phyloP scores from a whole-genome alignment of 495 filamentous ascomycete species.

The Sabuloglossum arenarium region DNA sequence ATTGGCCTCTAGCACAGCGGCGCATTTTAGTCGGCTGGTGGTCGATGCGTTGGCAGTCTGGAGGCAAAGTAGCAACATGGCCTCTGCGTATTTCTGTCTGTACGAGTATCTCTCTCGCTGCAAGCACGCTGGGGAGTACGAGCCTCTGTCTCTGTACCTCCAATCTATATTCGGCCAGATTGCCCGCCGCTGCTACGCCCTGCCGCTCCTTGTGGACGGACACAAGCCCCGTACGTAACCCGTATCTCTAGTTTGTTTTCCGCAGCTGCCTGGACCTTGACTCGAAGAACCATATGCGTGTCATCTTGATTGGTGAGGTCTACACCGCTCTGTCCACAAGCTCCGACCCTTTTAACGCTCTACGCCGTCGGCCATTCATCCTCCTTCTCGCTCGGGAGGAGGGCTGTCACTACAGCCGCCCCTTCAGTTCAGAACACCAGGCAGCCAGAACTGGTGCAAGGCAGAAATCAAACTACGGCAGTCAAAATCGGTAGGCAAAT shows the following conservation, averaged over 20 bases:
- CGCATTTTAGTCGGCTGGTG: background rate
- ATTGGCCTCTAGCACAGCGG: background rate
- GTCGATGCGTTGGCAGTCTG: slow-evolving; percentile 1
- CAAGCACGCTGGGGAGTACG: no score
- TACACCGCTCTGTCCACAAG: background rate
- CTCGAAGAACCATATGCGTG: background rate
- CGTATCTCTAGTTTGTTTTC: no score
- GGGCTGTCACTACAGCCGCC: background rate
- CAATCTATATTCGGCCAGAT: no score
- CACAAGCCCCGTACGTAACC: background rate
- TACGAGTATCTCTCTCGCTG: no score
- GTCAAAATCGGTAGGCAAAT: background rate
- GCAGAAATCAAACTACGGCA: background rate
- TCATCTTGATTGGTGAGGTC: background rate
- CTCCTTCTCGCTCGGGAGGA: background rate
- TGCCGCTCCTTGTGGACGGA: background rate
- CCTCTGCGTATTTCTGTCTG: no score
- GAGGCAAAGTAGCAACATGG: background rate
- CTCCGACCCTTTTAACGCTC: background rate
- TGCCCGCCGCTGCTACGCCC: no score
- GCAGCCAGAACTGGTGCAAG: background rate
- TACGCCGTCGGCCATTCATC: background rate
- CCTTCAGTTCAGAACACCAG: background rate
- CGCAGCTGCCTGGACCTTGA: background rate
- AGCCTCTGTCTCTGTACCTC: no score